A percentile compares a stretch with the other conserved stretches of the same genome.
These are phyloP conservation scores for Clavaria fumosa DNA, from an alignment of 768 basidiomycete species.

Conservation along the genomic window DNA sequence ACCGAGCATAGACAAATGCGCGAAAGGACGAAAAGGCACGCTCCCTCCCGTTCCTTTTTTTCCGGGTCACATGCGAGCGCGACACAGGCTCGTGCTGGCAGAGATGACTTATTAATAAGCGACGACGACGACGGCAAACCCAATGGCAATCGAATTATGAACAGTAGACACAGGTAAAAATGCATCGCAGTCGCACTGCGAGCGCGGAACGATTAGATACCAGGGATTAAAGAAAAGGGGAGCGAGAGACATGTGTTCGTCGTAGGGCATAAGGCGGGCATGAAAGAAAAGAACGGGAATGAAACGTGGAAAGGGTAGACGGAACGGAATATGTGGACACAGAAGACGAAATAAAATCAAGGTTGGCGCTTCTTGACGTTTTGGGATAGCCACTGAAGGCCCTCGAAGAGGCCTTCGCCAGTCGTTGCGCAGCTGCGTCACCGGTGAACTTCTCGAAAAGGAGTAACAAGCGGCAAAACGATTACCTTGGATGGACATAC, in stretches of 20 bases:
- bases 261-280: background rate
- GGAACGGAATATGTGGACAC: conserved; percentile 10
- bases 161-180: too few species aligned
- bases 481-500: conserved; percentile 97
- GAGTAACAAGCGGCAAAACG: background rate
- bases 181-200: too few species aligned
- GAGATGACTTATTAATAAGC: background rate
- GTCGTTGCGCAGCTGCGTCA: conserved; percentile 79
- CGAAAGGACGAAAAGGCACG: background rate
- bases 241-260: background rate
- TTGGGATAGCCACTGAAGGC: conserved; percentile 92
- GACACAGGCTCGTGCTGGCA: background rate
- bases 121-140: too few species aligned
- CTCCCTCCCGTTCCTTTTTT: background rate
- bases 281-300: conserved; percentile 14
- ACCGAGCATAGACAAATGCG: conserved; percentile 19
- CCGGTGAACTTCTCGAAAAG: conserved; percentile 5
- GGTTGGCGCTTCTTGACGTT: conserved; percentile 90
- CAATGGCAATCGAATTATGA: too few species aligned
- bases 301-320: conserved; percentile 13
- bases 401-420: conserved; percentile 94
- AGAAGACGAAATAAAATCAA: conserved; percentile 21
- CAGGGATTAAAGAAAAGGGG: background rate
- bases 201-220: too few species aligned
- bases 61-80: background rate